A percentile compares a stretch with the other conserved stretches of the same genome.
Conservation (phyloP, 257 asterid genomes). For the Handroanthus guayacan region DNA sequence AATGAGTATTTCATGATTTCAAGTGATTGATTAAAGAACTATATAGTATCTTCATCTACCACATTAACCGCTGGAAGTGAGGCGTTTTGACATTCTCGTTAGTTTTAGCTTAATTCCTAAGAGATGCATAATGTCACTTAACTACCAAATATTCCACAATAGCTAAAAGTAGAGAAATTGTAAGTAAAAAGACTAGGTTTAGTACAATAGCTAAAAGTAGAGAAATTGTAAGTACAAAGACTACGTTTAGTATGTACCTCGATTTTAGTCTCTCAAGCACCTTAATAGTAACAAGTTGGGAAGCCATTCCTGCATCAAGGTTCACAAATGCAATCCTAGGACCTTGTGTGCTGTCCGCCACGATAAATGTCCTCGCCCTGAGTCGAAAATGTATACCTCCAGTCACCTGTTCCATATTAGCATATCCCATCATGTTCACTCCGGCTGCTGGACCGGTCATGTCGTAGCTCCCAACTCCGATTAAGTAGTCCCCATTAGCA, state of each 20-base stretch:
- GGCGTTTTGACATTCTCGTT: too few relatives aligned
- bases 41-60: too few relatives aligned
- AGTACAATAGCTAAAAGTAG: too few relatives aligned
- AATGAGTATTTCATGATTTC: too few relatives aligned
- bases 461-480: constrained; percentile 70
- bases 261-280: constrained; percentile 53
- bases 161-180: neutral
- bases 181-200: too few relatives aligned
- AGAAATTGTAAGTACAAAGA: neutral
- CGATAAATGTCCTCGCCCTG: constrained; percentile 56
- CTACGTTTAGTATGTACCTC: constrained; percentile 35
- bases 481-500: constrained; percentile 52
- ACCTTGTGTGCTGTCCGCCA: constrained; percentile 47
- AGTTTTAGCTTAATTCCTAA: too few relatives aligned
- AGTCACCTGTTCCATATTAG: constrained; percentile 57
- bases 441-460: constrained; percentile 80
- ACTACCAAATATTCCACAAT: too few relatives aligned
- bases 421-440: constrained; percentile 81
- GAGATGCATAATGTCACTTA: too few relatives aligned
- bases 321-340: constrained; percentile 58
- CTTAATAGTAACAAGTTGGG: constrained; percentile 67
- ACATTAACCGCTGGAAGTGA: too few relatives aligned
- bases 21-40: too few relatives aligned
- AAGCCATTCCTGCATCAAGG: constrained; percentile 78
- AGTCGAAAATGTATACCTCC: constrained; percentile 67